A percentile compares a stretch with the other conserved stretches of the same genome.
phyloP scores from a whole-genome alignment of 2,329 filamentous ascomycete genomes.

The Sporothrix globosa region DNA sequence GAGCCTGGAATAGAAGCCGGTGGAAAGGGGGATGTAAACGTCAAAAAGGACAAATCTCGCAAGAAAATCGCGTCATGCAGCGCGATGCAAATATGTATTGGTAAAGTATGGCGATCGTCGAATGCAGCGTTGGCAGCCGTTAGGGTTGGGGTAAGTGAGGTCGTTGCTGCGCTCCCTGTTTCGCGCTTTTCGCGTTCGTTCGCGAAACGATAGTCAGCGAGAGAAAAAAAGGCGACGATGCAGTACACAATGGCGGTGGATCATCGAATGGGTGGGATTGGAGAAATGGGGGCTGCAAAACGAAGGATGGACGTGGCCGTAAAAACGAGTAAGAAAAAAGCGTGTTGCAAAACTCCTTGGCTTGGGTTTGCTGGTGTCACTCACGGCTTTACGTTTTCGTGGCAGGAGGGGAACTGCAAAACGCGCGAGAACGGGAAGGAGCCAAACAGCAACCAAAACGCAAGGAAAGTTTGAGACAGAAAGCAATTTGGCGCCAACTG shows the following conservation, averaged over 20 bases:
- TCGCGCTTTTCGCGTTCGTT: conserved; percentile 29
- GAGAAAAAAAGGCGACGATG: conserved; percentile 22
- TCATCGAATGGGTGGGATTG: conserved; percentile 23
- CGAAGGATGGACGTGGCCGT: conserved; percentile 1
- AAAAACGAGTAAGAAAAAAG: background rate
- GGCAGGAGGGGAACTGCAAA: background rate
- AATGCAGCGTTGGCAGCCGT: background rate
- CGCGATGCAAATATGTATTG: background rate
- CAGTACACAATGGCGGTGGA: conserved; percentile 18
- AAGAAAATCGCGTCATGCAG: conserved; percentile 1
- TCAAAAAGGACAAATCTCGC: background rate
- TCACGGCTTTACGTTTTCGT: conserved; percentile 4
- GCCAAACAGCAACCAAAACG: conserved; percentile 16
- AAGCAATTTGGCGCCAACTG: conserved; percentile 8
- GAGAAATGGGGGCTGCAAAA: conserved; percentile 9
- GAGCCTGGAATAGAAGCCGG: background rate
- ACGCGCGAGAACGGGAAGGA: conserved; percentile 6
- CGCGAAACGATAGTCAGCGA: conserved; percentile 20
- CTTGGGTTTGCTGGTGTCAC: conserved; percentile 9
- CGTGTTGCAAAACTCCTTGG: conserved; percentile 7
- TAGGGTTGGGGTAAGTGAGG: background rate
- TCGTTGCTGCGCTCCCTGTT: conserved; percentile 9
- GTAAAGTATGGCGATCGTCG: background rate
- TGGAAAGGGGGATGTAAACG: background rate
- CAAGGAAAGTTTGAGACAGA: conserved; percentile 7